Evolutionary conservation across 2,329 filamentous ascomycete genomes (phyloP), one percentile per base, ranked within the genome.

Genomic region (Rachicladosporium sp.): DNA sequence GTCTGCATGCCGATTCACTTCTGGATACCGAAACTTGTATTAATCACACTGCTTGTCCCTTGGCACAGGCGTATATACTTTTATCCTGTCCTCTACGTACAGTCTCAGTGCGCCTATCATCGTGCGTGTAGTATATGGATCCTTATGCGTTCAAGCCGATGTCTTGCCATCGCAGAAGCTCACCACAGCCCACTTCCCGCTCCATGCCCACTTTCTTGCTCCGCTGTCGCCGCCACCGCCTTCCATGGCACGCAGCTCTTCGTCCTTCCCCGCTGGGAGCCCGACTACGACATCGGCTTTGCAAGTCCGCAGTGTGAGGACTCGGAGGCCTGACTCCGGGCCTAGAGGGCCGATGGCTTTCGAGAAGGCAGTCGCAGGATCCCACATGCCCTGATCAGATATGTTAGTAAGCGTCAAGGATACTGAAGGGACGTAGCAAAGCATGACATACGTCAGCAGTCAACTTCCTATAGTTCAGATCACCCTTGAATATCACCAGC

Each of bases 251-350:
- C 72, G 77, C 38, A 96, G 67, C 58, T 79, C 76, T 64, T 95
- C 87, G 55, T 98, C 91, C 57, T 81, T 75, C 5, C 89, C 88
- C 6, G 76, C 61, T 10, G 78, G 71, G n/a, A 98, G 68, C 0
- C 87, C 89, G 19, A 95, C 91, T 0, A 96, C 86, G 6, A 93
- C 85, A 57, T 98, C 91, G 0, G 89, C 89, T 66, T 98, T 98
- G 70, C 89, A 95, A 0, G 91, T 98, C 42, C 91, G 76, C 46
- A 98, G 71, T 0, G 91, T 83, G 21, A 98, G 70, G 3, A 89
- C 73, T 44, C 93, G 87, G 41, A 96, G 62, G 1, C 86, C 87
- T 0, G 86, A 94, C 0, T 74, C 76, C 0, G 77, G 76, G 0
- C 89, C 89, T 37, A 98, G 66, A 0, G 87, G 85, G 1, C 91